A percentile compares a stretch with the other conserved stretches of the same genome.
phyloP scores from a whole-genome alignment of 805 yeast species.

The Hanseniaspora valbyensis region DNA sequence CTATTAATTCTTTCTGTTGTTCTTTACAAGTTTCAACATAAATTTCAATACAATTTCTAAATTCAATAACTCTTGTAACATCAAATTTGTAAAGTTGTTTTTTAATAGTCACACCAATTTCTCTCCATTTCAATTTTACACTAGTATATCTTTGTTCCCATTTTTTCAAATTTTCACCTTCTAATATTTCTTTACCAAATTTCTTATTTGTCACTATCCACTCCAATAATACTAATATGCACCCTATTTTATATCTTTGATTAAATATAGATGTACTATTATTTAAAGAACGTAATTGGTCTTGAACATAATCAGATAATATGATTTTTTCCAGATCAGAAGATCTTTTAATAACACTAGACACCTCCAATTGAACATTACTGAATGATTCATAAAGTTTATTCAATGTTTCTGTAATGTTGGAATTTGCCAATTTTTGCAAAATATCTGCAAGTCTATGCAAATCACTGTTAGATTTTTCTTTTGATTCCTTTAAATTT shows the following conservation, averaged over 20 bases:
- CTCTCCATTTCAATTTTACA: slow-evolving; percentile 51
- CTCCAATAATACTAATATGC: slow-evolving; percentile 39
- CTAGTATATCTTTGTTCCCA: slow-evolving; percentile 43
- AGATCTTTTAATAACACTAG: slow-evolving; percentile 64
- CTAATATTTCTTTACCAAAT: slow-evolving; percentile 47
- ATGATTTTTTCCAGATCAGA: slow-evolving; percentile 79
- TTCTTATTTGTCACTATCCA: slow-evolving; percentile 37
- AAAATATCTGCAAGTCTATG: slow-evolving; percentile 53
- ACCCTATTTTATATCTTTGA: slow-evolving; percentile 53
- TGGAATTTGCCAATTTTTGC: slow-evolving; percentile 58
- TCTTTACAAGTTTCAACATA: slow-evolving; percentile 85
- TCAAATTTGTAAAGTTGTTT: slow-evolving; percentile 59
- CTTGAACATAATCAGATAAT: slow-evolving; percentile 77
- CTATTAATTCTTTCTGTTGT: slow-evolving; percentile 82
- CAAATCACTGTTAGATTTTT: slow-evolving; percentile 56
- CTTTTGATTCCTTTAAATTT: slow-evolving; percentile 59
- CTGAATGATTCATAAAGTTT: slow-evolving; percentile 61
- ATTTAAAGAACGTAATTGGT: slow-evolving; percentile 65
- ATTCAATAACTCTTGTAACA: slow-evolving; percentile 64
- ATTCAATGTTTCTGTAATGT: slow-evolving; percentile 55
- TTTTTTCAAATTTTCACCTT: slow-evolving; percentile 49
- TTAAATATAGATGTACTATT: slow-evolving; percentile 64
- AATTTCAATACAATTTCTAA: slow-evolving; percentile 80
- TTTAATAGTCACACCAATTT: slow-evolving; percentile 54
- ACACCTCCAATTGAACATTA: slow-evolving; percentile 56